A percentile compares a stretch with the other conserved stretches of the same genome.
These are phyloP conservation scores for Lunasporangiospora selenospora DNA, from an alignment of 192 early-diverging fungal species.

Conservation along the genomic window DNA sequence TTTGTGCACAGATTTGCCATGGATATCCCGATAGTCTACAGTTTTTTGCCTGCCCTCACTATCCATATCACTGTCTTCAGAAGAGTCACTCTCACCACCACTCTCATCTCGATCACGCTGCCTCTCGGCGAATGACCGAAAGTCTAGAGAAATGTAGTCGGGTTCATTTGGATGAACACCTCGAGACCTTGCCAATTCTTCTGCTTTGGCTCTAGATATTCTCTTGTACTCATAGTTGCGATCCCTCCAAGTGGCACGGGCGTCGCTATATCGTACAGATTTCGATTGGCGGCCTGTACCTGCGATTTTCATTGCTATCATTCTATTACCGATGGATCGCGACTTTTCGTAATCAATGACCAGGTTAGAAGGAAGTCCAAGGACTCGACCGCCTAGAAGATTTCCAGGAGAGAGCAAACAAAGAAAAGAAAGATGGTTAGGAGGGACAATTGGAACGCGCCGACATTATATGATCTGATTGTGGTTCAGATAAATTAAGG, in stretches of 20 bases:
- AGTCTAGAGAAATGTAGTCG: constrained; percentile 13
- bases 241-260: constrained; percentile 36
- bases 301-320: constrained; percentile 14
- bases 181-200: constrained; percentile 16
- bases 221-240: constrained; percentile 28
- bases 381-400: constrained; percentile 17
- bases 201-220: constrained; percentile 40
- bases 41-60: constrained; percentile 8
- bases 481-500: neutral
- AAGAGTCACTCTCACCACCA: neutral
- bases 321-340: constrained; percentile 8
- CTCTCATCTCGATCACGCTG: constrained; percentile 3
- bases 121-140: constrained; percentile 1
- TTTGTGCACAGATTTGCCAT: constrained; percentile 48
- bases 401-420: neutral
- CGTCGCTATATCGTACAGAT: constrained; percentile 17
- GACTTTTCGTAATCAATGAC: constrained; percentile 39
- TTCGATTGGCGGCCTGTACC: neutral
- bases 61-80: neutral
- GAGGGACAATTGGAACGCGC: too few species aligned
- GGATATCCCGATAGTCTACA: constrained; percentile 53
- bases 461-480: neutral
- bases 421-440: neutral
- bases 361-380: constrained; percentile 18
- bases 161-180: constrained; percentile 14